phyloP scores from a whole-genome alignment of 345 rosid species.

The Salix koriyanagi region DNA sequence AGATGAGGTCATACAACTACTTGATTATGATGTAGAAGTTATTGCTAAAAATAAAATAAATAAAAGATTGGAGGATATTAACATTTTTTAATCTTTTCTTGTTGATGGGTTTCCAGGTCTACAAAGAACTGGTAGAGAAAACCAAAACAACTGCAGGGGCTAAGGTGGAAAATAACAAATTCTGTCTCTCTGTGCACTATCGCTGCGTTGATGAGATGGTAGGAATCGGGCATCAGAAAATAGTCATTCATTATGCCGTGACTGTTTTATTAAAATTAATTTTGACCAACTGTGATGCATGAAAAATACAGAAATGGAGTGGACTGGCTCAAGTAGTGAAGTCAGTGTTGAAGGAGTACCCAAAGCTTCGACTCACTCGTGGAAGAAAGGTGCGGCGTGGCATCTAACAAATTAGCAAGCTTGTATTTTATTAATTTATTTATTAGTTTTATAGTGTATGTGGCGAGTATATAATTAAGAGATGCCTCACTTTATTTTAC shows the following conservation, averaged over 20 bases:
- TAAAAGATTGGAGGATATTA: neutral
- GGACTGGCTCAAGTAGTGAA: conserved; percentile 53
- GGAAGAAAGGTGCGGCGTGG: conserved; percentile 43
- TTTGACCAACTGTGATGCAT: neutral
- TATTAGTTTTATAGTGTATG: neutral
- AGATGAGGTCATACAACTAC: conserved; percentile 30
- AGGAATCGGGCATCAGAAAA: neutral
- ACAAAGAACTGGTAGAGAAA: conserved; percentile 25
- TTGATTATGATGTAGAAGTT: neutral
- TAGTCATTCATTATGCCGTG: too few species aligned
- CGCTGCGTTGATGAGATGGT: conserved; percentile 44
- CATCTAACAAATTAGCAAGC: neutral
- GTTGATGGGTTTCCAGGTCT: neutral
- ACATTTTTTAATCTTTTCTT: neutral
- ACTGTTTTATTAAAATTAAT: neutral
- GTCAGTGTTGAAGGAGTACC: conserved; percentile 31
- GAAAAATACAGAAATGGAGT: conserved; percentile 59
- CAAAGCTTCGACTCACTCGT: conserved; percentile 28
- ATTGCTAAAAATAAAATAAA: neutral
- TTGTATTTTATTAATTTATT: neutral
- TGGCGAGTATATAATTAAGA: neutral
- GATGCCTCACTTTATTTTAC: neutral
- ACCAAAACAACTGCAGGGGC: conserved; percentile 33
- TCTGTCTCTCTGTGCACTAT: conserved; percentile 53
- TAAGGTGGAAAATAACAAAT: conserved; percentile 45